A percentile compares a stretch with the other conserved stretches of the same genome.
Evolutionary conservation across 1,284 basidiomycete genomes (phyloP).

Genomic region (Leccinum subfulvum): DNA sequence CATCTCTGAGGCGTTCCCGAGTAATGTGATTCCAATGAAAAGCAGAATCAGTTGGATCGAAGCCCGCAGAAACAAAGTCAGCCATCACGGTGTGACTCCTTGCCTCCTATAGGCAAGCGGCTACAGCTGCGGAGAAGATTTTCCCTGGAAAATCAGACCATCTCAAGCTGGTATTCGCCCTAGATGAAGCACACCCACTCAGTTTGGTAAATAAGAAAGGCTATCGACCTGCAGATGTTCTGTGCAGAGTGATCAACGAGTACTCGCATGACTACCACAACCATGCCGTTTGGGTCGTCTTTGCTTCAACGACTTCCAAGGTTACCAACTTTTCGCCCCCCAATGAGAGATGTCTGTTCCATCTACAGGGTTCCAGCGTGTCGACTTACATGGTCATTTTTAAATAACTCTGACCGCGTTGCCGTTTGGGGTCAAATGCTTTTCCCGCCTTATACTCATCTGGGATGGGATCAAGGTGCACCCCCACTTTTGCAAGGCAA

Average conservation of each 20-base stretch:
- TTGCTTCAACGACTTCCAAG: not conserved
- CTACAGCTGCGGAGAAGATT: not conserved
- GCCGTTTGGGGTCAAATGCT: not conserved
- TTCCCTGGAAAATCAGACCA: not conserved
- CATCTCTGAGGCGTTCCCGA: not conserved
- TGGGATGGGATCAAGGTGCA: not conserved
- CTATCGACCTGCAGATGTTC: not conserved
- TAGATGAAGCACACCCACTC: not conserved
- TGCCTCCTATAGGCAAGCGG: not conserved
- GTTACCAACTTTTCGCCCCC: not conserved
- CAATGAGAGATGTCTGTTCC: not conserved
- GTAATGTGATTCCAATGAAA: not conserved
- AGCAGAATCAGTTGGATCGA: not conserved
- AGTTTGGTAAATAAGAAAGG: not conserved
- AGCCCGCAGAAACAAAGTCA: not conserved
- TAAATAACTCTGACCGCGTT: not conserved
- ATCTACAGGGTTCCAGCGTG: not conserved
- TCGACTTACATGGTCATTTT: not conserved
- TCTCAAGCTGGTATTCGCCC: not conserved
- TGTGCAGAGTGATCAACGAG: not conserved
- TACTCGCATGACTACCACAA: not conserved
- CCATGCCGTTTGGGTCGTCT: not conserved
- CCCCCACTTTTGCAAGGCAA: not conserved
- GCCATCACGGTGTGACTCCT: not conserved
- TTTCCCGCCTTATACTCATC: not conserved